Evolutionary conservation across 148 eudicot species (phyloP), one percentile per base, ranked within the genome.

Genomic region (Linanthus parryae): DNA sequence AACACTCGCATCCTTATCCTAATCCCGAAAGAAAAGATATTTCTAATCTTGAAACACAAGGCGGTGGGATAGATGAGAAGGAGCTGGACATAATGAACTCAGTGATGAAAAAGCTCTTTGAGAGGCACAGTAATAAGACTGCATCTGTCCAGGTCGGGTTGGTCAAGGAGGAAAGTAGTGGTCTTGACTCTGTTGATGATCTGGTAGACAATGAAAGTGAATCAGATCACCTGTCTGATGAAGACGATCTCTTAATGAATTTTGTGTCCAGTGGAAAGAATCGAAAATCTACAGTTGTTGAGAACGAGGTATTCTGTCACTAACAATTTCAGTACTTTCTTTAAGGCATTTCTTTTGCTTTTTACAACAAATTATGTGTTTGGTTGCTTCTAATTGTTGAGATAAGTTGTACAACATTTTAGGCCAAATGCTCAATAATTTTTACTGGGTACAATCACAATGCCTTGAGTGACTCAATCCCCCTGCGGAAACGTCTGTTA

Each of bases 181-280:
- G 45, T 0, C 20, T 56, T 9, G 14, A 68, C 40, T 22, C 37
- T 57, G 41, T 42, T 60, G 57, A 63, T 48, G 56, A 65, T 52
- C 6, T 51, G 44, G 62, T 45, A 39, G 65, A 47, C 45, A 71
- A 62, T 41, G 67, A 61, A 16, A 64, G 23, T 28, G 59, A 52
- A 39, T 75, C 12, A 33, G 74, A 73, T 59, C 52, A 70, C 27
- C 44, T 40, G 40, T 53, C 58, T n/a, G 81, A 81, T 64, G 91
- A 82, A 38, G 84, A 80, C 16, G 69, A 79, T 65, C 76, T 88
- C 31, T 65, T 81, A 42, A 65, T 81, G 42, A 88, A 88, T 62
- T 45, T 67, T n/a, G 82, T 71, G 43, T 60, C 61, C 29, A 64
- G 68, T 28, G 57, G 67, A 45, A 70, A 59, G 14, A 44, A 50